phyloP scores from a whole-genome alignment of 345 rosid genomes.

The Mercurialis annua region DNA sequence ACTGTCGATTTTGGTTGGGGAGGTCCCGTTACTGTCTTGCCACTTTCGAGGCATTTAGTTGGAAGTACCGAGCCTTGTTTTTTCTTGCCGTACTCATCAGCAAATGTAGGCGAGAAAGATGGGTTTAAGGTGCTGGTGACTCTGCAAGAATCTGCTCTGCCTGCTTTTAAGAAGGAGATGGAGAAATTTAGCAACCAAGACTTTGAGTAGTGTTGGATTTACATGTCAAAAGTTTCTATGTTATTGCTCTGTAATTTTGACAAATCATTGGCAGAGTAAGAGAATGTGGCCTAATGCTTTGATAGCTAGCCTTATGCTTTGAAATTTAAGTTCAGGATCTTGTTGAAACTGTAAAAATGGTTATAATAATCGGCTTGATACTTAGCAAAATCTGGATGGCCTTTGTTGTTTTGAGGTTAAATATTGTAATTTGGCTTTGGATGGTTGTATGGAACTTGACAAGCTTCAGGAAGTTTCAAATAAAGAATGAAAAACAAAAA shows the following conservation, averaged over 20 bases:
- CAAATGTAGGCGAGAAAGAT: conserved; percentile 33
- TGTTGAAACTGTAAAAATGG: neutral
- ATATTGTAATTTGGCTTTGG: too few relatives aligned
- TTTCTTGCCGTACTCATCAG: conserved; percentile 68
- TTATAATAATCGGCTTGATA: too few relatives aligned
- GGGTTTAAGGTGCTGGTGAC: conserved; percentile 74
- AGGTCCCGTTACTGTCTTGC: conserved; percentile 68
- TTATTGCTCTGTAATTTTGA: neutral
- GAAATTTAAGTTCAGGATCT: neutral
- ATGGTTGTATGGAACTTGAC: too few relatives aligned
- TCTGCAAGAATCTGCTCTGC: conserved; percentile 45
- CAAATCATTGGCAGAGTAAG: neutral
- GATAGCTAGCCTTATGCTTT: neutral
- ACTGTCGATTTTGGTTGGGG: conserved; percentile 90
- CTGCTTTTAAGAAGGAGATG: conserved; percentile 59
- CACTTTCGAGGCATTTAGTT: conserved; percentile 54
- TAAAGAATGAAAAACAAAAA: too few relatives aligned
- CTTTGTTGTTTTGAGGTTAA: too few relatives aligned
- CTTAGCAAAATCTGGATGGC: too few relatives aligned
- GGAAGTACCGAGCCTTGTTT: conserved; percentile 83
- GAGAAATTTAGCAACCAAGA: conserved; percentile 47
- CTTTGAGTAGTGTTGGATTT: conserved; percentile 27
- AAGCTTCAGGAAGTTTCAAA: too few relatives aligned
- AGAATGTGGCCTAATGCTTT: neutral
- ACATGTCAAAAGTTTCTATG: neutral